Base-by-base conservation (phyloP, 2,329 filamentous ascomycete genomes). In the Colletotrichum coccodes region DNA sequence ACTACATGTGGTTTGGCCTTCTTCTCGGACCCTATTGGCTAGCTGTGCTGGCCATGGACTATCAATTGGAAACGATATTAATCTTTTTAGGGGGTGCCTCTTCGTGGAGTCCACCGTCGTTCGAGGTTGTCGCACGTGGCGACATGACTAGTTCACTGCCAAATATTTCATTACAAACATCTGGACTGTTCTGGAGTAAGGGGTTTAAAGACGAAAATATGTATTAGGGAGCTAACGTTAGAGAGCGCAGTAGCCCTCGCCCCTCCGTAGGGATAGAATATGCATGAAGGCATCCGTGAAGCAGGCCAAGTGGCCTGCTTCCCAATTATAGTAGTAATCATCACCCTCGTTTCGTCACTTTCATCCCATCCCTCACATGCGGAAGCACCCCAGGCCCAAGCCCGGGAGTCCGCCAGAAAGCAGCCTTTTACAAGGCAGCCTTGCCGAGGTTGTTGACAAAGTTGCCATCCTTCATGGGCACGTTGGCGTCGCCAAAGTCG, bases 401-500 rank as follows among this genome's bases (percentile, higher is more conserved):
- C 3, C n/a, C 4, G 11, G 2, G 4, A 32, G 23, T 4, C 28
- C 3, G 16, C 12, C 4, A 0, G 5, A 21, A 18, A 14, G 18
- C 0, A 5, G 3, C 6, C 11, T 7, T 30, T 38, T 61, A 71
- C 32, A 70, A 42, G 16, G 60, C 68, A 11, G 70, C 70, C 38
- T 69, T 60, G 42, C 46, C 68, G 11, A 72, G 68, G 59, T 72
- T 72, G 60, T 40, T 53, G 36, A 30, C 28, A 38, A 72, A 72
- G 65, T 68, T 72, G 47, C 30, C 56, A 8, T 71, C 54, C 50
- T 72, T 72, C 44, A 83, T 83, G 2, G 81, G 80, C 58, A 83
- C 80, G 68, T 74, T 82, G 23, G 79, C 81, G 44, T 32, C 52
- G 23, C 80, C 82, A 67, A 83, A 83, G 72, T 82, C 76, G 4